Percentiles rank a stretch among this genome's conserved stretches.
These are phyloP conservation scores for Patellifolia procumbens DNA, from an alignment of 179 eudicot species.

Conservation along the genomic window DNA sequence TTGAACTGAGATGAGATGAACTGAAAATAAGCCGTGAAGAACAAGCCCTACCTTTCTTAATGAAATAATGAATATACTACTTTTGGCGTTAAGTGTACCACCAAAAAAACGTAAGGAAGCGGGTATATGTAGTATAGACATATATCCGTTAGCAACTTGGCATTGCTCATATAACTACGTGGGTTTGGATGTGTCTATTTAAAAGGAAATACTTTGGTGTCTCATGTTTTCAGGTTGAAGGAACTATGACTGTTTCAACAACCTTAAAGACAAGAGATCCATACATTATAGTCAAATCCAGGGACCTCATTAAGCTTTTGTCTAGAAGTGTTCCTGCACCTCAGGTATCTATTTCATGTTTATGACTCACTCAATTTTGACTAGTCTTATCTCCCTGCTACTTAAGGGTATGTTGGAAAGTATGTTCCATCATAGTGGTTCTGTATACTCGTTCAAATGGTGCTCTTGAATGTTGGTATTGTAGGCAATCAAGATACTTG, in stretches of 20 bases:
- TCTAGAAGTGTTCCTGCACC: slow-evolving; percentile 96
- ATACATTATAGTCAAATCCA: slow-evolving; percentile 80
- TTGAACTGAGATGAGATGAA: too few relatives aligned
- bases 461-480: slow-evolving; percentile 16
- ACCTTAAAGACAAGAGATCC: slow-evolving; percentile 90
- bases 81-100: too few relatives aligned
- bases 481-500: slow-evolving; percentile 86
- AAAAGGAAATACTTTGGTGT: too few relatives aligned
- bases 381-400: background rate
- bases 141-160: too few relatives aligned
- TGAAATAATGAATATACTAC: too few relatives aligned
- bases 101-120: too few relatives aligned
- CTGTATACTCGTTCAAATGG: background rate
- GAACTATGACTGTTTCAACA: slow-evolving; percentile 85
- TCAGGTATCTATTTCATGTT: slow-evolving; percentile 50
- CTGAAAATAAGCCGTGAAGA: too few relatives aligned
- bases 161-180: too few relatives aligned
- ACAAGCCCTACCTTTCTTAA: too few relatives aligned
- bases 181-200: too few relatives aligned
- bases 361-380: background rate
- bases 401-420: background rate
- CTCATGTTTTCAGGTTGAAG: slow-evolving; percentile 56
- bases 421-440: background rate
- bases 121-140: too few relatives aligned
- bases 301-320: slow-evolving; percentile 82